phyloP scores from a whole-genome alignment of 2,329 filamentous ascomycete species.

The Aspergillus melleus region DNA sequence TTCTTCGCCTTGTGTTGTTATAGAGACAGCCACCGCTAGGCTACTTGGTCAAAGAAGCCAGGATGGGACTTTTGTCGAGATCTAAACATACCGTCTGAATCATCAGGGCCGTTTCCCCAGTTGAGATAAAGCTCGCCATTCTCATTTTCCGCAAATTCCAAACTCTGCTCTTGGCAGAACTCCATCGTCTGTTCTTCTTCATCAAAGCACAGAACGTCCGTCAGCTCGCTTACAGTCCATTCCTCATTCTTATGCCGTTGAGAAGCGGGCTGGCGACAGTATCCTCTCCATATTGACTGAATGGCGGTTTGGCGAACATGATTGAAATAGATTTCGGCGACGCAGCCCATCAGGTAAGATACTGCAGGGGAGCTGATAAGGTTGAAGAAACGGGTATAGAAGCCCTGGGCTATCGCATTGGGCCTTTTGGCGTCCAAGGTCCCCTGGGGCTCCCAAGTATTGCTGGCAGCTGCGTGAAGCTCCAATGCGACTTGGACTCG shows the following conservation, averaged over 20 bases:
- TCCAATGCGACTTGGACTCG: slow-evolving; percentile 59
- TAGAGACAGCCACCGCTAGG: slow-evolving; percentile 1
- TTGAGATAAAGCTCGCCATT: slow-evolving; percentile 54
- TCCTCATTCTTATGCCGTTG: slow-evolving; percentile 53
- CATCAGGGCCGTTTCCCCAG: slow-evolving; percentile 46
- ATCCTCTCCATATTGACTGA: slow-evolving; percentile 55
- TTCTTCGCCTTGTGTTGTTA: background rate
- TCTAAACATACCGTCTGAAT: slow-evolving; percentile 47
- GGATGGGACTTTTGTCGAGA: slow-evolving; percentile 16
- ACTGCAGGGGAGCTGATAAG: slow-evolving; percentile 55
- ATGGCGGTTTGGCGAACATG: slow-evolving; percentile 58
- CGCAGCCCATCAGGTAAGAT: slow-evolving; percentile 64
- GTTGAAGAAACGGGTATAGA: slow-evolving; percentile 60
- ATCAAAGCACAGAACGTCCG: slow-evolving; percentile 56
- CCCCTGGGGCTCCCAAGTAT: slow-evolving; percentile 53
- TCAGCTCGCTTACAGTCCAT: slow-evolving; percentile 57
- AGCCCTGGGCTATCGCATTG: slow-evolving; percentile 58
- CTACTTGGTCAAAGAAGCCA: slow-evolving; percentile 14
- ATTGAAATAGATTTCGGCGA: slow-evolving; percentile 64
- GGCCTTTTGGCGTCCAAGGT: slow-evolving; percentile 50
- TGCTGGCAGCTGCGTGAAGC: slow-evolving; percentile 57
- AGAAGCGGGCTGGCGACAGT: slow-evolving; percentile 50
- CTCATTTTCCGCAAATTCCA: slow-evolving; percentile 49
- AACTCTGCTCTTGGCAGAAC: slow-evolving; percentile 56
- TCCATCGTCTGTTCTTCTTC: slow-evolving; percentile 52